Percentiles rank a stretch among this genome's conserved stretches.
Evolutionary conservation across 768 basidiomycete species (phyloP).

Genomic region (Pisolithus tinctorius): DNA sequence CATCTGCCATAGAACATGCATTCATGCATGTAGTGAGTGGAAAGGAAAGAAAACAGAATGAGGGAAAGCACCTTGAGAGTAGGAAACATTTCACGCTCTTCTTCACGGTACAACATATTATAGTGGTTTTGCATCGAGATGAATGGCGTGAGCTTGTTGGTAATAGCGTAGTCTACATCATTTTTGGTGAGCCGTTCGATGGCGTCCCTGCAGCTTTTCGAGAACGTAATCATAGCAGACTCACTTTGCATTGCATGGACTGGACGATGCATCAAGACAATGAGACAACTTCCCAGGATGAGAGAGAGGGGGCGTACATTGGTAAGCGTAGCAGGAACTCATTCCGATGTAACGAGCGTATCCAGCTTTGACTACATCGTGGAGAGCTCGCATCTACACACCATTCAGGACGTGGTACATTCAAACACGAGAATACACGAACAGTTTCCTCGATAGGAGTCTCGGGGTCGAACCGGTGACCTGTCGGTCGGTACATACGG

Average conservation of each 20-base stretch:
- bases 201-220: too few relatives aligned
- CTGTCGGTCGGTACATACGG: constrained; percentile 9
- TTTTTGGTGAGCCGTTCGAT: too few relatives aligned
- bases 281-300: background rate
- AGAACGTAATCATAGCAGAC: background rate
- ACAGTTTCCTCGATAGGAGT: constrained; percentile 44
- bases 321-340: constrained; percentile 36
- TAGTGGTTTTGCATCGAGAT: constrained; percentile 64
- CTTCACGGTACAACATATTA: constrained; percentile 51
- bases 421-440: background rate
- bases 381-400: constrained; percentile 39
- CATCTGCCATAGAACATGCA: constrained; percentile 6
- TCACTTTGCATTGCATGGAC: constrained; percentile 37
- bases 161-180: constrained; percentile 32
- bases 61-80: constrained; percentile 22
- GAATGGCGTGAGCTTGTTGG: constrained; percentile 43
- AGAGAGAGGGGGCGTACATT: constrained; percentile 20
- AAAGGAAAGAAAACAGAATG: background rate
- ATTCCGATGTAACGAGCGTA: constrained; percentile 43
- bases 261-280: constrained; percentile 5
- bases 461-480: constrained; percentile 44
- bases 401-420: too few relatives aligned
- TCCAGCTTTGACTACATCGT: constrained; percentile 44
- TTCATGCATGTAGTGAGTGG: too few relatives aligned
- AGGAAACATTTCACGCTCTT: constrained; percentile 57